These are phyloP conservation scores for Tolypocladium nubicola DNA, from an alignment of 2,329 filamentous ascomycete species.

Conservation along the genomic window DNA sequence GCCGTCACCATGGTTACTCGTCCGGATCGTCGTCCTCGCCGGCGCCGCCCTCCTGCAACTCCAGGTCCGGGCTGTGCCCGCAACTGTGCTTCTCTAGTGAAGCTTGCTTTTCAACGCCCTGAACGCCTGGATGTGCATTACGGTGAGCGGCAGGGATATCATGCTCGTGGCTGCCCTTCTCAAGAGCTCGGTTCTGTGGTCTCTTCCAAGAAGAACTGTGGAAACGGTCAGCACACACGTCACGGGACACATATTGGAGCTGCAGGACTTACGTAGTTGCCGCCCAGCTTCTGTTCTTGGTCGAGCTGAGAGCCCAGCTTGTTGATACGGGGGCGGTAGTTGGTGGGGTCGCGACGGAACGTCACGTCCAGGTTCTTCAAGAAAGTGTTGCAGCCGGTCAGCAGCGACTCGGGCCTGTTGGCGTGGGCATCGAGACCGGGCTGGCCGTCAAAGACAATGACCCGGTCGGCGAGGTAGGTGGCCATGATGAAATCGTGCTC, in stretches of 20 bases:
- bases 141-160: slow-evolving; percentile 18
- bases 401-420: slow-evolving; percentile 80
- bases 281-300: slow-evolving; percentile 88
- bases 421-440: slow-evolving; percentile 82
- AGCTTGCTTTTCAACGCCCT: slow-evolving; percentile 41
- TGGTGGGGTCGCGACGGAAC: slow-evolving; percentile 94
- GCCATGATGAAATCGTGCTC: slow-evolving; percentile 99
- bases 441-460: slow-evolving; percentile 96
- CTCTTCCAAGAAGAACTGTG: slow-evolving; percentile 91
- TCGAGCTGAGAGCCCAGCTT: slow-evolving; percentile 93
- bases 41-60: slow-evolving; percentile 35
- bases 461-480: slow-evolving; percentile 69
- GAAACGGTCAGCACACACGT: slow-evolving; percentile 5
- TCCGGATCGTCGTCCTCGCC: slow-evolving; percentile 59
- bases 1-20: slow-evolving; percentile 46
- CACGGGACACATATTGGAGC: background rate
- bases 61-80: slow-evolving; percentile 18
- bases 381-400: slow-evolving; percentile 95
- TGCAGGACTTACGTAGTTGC: slow-evolving; percentile 73
- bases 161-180: slow-evolving; percentile 39
- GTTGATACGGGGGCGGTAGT: slow-evolving; percentile 96
- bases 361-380: slow-evolving; percentile 95
- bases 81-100: slow-evolving; percentile 16
- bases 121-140: slow-evolving; percentile 32
- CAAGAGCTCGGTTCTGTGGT: slow-evolving; percentile 40